These are phyloP conservation scores for Leccinum incarnatum DNA, from an alignment of 768 basidiomycete genomes.

Conservation along the genomic window DNA sequence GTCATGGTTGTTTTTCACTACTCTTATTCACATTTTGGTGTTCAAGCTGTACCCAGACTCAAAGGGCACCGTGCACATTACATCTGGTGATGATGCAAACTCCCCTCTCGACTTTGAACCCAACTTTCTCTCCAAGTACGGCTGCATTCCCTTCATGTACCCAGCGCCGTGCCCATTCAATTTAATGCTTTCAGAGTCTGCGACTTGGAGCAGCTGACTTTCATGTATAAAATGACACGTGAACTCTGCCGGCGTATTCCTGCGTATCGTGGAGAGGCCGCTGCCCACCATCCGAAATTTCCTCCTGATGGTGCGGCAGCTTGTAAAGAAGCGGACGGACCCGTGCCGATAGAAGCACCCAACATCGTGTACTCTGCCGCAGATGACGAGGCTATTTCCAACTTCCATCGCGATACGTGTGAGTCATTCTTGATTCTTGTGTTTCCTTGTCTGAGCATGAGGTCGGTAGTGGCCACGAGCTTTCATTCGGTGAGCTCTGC, in stretches of 20 bases:
- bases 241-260: slow-evolving; percentile 57
- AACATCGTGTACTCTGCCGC: background rate
- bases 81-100: slow-evolving; percentile 38
- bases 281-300: slow-evolving; percentile 29
- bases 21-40: background rate
- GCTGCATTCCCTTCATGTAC: background rate
- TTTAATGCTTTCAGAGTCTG: slow-evolving; percentile 7
- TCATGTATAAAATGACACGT: slow-evolving; percentile 53
- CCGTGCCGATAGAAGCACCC: slow-evolving; percentile 12
- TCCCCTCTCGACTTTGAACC: slow-evolving; percentile 46
- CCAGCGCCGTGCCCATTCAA: background rate
- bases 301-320: slow-evolving; percentile 26
- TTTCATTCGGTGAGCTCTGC: background rate
- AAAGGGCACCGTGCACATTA: slow-evolving; percentile 48
- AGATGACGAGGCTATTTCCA: background rate
- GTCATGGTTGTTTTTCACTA: no score
- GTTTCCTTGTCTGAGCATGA: background rate
- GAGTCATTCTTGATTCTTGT: background rate
- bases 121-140: slow-evolving; percentile 44
- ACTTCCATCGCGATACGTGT: background rate
- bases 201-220: slow-evolving; percentile 46
- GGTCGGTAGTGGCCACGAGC: background rate
- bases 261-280: slow-evolving; percentile 21
- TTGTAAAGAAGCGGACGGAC: slow-evolving; percentile 14
- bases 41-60: slow-evolving; percentile 44